Conservation (phyloP, 768 basidiomycete species). For the Rhodotorula sphaerocarpa region DNA sequence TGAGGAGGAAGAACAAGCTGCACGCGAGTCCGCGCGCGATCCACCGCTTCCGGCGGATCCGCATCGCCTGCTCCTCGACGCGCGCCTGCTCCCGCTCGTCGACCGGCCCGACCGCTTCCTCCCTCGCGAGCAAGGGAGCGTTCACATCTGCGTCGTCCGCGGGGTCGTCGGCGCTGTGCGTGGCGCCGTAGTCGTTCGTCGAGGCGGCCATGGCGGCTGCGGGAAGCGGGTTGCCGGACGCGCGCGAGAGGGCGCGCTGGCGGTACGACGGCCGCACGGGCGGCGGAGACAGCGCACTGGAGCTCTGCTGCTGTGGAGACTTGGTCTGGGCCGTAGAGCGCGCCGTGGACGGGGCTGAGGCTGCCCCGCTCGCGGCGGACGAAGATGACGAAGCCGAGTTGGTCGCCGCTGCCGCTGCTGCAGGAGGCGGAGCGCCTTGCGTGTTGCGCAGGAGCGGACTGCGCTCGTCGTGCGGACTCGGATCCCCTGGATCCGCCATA, state of each 20-base stretch:
- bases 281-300: too few species aligned
- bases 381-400: neutral
- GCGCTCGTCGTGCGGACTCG: too few species aligned
- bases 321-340: too few species aligned
- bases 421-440: too few species aligned
- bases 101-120: neutral
- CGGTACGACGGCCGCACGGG: constrained; percentile 15
- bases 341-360: neutral
- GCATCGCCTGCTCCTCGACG: too few species aligned
- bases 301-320: too few species aligned
- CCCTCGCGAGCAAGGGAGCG: neutral
- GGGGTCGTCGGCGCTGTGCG: neutral
- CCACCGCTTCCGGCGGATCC: neutral
- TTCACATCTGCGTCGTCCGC: neutral
- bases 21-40: neutral
- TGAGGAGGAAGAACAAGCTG: constrained; percentile 2
- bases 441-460: too few species aligned
- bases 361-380: constrained; percentile 1
- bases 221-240: constrained; percentile 21
- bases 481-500: too few species aligned
- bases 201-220: neutral
- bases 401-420: too few species aligned
- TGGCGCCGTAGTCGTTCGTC: neutral
- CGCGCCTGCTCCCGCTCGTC: neutral
- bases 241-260: constrained; percentile 27